These are phyloP conservation scores for Filobasidium uniguttulatum DNA, from an alignment of 1,284 basidiomycete species.

Conservation along the genomic window DNA sequence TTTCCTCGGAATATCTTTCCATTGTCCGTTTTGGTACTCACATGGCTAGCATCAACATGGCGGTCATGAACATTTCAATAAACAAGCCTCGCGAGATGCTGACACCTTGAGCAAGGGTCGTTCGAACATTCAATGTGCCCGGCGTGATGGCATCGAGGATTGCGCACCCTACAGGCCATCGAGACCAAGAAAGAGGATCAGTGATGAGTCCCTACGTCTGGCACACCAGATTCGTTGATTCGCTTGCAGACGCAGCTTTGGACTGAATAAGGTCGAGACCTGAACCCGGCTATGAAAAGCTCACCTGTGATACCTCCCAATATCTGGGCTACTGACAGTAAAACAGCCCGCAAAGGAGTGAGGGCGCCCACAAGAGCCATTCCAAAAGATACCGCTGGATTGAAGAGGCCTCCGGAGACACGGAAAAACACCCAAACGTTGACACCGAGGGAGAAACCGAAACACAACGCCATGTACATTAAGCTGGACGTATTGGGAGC, in stretches of 20 bases:
- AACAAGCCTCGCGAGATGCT: slow-evolving; percentile 43
- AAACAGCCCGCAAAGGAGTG: slow-evolving; percentile 48
- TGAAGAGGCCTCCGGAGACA: slow-evolving; percentile 50
- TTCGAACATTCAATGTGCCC: slow-evolving; percentile 47
- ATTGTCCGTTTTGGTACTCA: slow-evolving; percentile 14
- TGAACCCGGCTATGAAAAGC: neutral
- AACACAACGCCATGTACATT: slow-evolving; percentile 39
- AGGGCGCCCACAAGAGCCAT: slow-evolving; percentile 50
- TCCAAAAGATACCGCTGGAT: slow-evolving; percentile 53
- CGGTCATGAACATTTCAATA: slow-evolving; percentile 59
- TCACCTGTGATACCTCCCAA: slow-evolving; percentile 26
- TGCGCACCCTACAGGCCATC: slow-evolving; percentile 36
- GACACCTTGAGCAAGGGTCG: slow-evolving; percentile 24
- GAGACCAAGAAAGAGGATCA: too few species aligned
- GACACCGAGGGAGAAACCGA: slow-evolving; percentile 38
- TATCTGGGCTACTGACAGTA: slow-evolving; percentile 50
- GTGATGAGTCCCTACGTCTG: too few species aligned
- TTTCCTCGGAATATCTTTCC: slow-evolving; percentile 39
- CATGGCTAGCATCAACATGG: slow-evolving; percentile 40
- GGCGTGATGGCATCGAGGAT: slow-evolving; percentile 50
- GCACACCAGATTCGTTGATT: too few species aligned
- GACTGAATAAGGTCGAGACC: too few species aligned
- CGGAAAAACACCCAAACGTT: slow-evolving; percentile 40
- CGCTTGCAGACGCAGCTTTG: too few species aligned
- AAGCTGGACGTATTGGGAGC: slow-evolving; percentile 29